These are phyloP conservation scores for Exophiala oligosperma DNA, from an alignment of 2,329 filamentous ascomycete species.

Conservation along the genomic window DNA sequence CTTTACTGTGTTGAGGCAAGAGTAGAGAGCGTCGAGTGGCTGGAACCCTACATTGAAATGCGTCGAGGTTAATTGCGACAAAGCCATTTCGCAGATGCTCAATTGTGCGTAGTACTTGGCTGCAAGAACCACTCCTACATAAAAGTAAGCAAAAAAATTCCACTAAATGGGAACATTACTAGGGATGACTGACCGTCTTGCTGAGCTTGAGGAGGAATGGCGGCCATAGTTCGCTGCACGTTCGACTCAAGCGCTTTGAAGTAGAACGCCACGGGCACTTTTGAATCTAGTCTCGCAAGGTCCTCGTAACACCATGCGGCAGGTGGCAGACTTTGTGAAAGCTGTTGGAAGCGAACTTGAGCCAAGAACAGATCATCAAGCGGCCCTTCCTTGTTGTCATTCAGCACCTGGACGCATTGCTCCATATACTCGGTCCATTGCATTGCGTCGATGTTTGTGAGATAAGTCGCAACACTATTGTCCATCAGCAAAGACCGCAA, in stretches of 20 bases:
- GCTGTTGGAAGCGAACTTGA: constrained; percentile 30
- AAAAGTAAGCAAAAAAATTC: not conserved
- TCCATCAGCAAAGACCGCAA: too few relatives aligned
- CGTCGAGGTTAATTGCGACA: constrained; percentile 10
- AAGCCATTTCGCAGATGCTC: constrained; percentile 22
- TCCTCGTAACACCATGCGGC: constrained; percentile 10
- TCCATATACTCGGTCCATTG: constrained; percentile 62
- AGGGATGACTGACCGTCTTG: constrained; percentile 25
- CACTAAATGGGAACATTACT: not conserved
- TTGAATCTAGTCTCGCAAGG: not conserved
- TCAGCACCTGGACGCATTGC: constrained; percentile 53
- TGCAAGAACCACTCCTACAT: not conserved
- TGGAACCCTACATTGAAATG: constrained; percentile 9
- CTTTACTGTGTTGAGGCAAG: constrained; percentile 38
- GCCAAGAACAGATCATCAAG: constrained; percentile 51
- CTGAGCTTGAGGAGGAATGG: constrained; percentile 26
- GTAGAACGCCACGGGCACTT: constrained; percentile 3
- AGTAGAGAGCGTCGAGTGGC: constrained; percentile 35
- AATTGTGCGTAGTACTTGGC: constrained; percentile 20
- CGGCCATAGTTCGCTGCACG: constrained; percentile 24
- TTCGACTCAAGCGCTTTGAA: constrained; percentile 25
- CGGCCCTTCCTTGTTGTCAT: constrained; percentile 46
- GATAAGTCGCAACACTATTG: constrained; percentile 39
- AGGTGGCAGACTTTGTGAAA: constrained; percentile 23
- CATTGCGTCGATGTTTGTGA: constrained; percentile 53